Evolutionary conservation across 257 asterid genomes (phyloP).

Genomic region (Solanum chiquidenum): DNA sequence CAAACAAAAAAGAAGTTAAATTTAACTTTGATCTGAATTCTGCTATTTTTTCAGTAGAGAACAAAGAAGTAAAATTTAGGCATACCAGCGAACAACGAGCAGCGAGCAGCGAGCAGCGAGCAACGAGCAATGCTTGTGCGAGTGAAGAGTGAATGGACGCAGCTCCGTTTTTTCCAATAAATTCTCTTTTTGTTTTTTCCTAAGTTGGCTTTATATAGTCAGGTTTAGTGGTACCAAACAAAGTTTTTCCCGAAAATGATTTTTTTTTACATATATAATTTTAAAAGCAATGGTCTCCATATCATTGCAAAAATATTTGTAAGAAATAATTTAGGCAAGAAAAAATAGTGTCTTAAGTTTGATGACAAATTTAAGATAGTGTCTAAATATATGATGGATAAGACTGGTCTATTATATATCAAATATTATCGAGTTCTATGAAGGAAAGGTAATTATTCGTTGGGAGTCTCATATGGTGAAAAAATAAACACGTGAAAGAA

Average conservation of each 20-base stretch:
- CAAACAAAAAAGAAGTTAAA: not conserved
- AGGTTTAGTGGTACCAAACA: not conserved
- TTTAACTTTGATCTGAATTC: no score
- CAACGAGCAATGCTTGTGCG: not conserved
- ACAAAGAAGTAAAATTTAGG: not conserved
- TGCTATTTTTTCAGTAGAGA: no score
- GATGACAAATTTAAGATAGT: no score
- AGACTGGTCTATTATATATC: no score
- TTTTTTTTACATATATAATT: not conserved
- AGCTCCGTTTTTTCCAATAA: not conserved
- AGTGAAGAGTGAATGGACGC: not conserved
- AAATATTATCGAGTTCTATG: no score
- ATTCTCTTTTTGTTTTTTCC: not conserved
- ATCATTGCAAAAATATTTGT: no score
- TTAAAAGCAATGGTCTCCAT: no score
- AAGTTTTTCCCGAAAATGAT: not conserved
- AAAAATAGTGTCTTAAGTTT: no score
- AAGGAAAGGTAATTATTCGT: no score
- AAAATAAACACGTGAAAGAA: no score
- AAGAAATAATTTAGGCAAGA: no score
- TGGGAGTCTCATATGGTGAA: not conserved
- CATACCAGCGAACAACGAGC: not conserved
- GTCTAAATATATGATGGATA: no score
- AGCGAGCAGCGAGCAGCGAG: not conserved
- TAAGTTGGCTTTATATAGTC: not conserved